A percentile compares a stretch with the other conserved stretches of the same genome.
Evolutionary conservation across 768 basidiomycete genomes (phyloP).

Genomic region (Porphyrellus cyaneotinctus): DNA sequence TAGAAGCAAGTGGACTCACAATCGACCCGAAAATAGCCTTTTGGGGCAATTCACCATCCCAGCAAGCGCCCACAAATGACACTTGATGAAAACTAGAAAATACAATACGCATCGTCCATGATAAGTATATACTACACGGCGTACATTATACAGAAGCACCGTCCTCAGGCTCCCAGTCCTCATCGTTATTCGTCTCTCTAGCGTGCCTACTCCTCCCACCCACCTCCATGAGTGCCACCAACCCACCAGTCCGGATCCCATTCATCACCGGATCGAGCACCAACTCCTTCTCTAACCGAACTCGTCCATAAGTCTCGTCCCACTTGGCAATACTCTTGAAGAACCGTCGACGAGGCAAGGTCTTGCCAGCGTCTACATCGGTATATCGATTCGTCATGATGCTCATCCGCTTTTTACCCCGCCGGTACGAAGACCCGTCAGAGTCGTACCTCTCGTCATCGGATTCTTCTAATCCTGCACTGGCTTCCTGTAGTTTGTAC

Average conservation of each 20-base stretch:
- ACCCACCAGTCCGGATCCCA: slow-evolving; percentile 9
- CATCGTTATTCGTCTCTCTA: slow-evolving; percentile 17
- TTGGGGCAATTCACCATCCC: neutral
- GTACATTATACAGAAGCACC: slow-evolving; percentile 18
- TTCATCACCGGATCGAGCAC: slow-evolving; percentile 20
- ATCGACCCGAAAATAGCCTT: neutral
- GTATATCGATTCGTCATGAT: slow-evolving; percentile 58
- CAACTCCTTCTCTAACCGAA: slow-evolving; percentile 21
- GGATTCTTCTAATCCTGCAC: slow-evolving; percentile 45
- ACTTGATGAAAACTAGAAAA: too few species aligned
- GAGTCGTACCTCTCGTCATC: slow-evolving; percentile 48
- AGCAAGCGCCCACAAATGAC: too few species aligned
- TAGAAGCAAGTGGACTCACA: neutral
- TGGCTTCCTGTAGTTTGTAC: slow-evolving; percentile 53
- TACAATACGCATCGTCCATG: too few species aligned
- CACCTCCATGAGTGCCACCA: slow-evolving; percentile 25
- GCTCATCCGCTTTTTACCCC: slow-evolving; percentile 60
- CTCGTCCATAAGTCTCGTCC: slow-evolving; percentile 29
- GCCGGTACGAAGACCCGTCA: slow-evolving; percentile 41
- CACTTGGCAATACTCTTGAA: slow-evolving; percentile 48
- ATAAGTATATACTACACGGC: too few species aligned
- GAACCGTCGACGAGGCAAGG: slow-evolving; percentile 45
- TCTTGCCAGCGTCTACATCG: slow-evolving; percentile 39
- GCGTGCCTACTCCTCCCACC: slow-evolving; percentile 18
- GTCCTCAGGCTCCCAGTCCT: slow-evolving; percentile 29